Evolutionary conservation across 352 stramenopile genomes (phyloP), one percentile per base, ranked within the genome.

Genomic region (Aphanomyces invadans): DNA sequence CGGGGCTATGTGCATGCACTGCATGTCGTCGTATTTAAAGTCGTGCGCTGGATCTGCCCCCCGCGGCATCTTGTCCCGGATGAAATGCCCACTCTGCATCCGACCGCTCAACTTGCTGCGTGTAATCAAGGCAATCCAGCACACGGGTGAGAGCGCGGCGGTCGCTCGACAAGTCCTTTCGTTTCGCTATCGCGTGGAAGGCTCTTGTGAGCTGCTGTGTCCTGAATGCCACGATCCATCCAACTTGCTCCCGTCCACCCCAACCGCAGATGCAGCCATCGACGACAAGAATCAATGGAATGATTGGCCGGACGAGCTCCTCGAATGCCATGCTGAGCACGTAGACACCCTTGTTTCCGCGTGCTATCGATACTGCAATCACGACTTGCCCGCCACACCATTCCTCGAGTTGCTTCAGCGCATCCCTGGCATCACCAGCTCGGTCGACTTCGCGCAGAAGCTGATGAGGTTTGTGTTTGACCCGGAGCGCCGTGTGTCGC

Each of bases 401-500:
- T 44, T 66, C 26, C 1, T 66, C 7, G 12, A 48, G 10, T 63
- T n/a, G 3, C 31, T 63, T 26, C 12, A 31, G 10, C 7, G 36
- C 2, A 26, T 17, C n/a, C n/a, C n/a, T n/a, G n/a, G n/a, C 17
- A 25, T 63, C 10, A 29, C 45, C 42, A 32, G 36, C n/a, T 63
- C 31, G 19, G 45, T 23, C n/a, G 55, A 63, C 10, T 33, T 63
- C 5, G 55, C 48, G 25, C 55, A 44, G 10, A 32, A 63, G 23
- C n/a, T 63, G 23, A 21, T 80, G 2, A 26, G 29, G 7, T 45
- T 61, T 4, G 73, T 85, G 42, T 19, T 49, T n/a, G 77, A 86
- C 57, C 57, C 66, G 0, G 77, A 86, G 48, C 76, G 75, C 2
- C 75, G 74, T 4, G 77, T 75, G 0, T 70, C 71, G 0, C 60